Evolutionary conservation across 2,329 filamentous ascomycete species (phyloP).

Genomic region (Phyllosticta capitalensis): DNA sequence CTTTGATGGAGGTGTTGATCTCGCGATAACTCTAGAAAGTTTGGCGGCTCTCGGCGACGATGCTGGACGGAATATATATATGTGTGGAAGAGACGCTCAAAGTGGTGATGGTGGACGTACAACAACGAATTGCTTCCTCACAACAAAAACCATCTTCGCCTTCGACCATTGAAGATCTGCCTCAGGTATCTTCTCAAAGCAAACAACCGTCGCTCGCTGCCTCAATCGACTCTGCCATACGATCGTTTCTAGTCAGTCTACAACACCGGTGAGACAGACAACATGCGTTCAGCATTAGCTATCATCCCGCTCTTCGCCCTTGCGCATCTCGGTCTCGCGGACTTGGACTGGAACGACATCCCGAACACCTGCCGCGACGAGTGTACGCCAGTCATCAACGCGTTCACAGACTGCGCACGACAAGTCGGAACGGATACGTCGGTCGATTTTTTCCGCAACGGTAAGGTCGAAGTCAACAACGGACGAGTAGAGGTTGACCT

Average conservation of each 20-base stretch:
- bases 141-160: not conserved
- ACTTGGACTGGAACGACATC: conserved; percentile 22
- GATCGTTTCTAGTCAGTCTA: not conserved
- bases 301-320: conserved; percentile 1
- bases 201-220: not conserved
- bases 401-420: conserved; percentile 19
- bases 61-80: not conserved
- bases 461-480: not conserved
- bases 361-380: conserved; percentile 21
- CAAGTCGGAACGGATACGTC: conserved; percentile 14
- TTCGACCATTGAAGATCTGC: not conserved
- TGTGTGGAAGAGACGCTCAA: not conserved
- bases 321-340: conserved; percentile 5
- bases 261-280: not conserved
- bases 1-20: not conserved
- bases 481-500: not conserved
- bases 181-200: not conserved
- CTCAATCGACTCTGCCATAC: not conserved
- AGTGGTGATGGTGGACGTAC: not conserved
- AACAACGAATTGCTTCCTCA: not conserved
- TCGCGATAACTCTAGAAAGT: not conserved
- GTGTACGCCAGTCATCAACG: conserved; percentile 19
- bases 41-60: not conserved
- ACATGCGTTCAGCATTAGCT: conserved; percentile 1
- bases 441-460: not conserved